phyloP scores from a whole-genome alignment of 2,329 filamentous ascomycete species.

The Colletotrichum echinochloae region DNA sequence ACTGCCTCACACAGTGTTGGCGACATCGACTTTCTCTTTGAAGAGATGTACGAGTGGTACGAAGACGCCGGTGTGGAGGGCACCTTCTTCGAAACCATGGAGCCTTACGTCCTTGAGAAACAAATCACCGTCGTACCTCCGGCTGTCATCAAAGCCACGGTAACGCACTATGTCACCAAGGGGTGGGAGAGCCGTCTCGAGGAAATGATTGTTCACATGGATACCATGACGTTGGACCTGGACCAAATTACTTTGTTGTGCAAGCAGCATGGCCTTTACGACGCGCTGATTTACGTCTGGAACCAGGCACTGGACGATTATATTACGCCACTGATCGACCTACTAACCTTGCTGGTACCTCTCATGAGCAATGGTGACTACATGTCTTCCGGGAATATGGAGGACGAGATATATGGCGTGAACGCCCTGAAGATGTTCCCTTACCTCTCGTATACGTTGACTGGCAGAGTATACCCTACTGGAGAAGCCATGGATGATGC shows the following conservation, averaged over 20 bases:
- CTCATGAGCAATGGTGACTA: constrained; percentile 68
- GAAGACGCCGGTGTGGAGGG: constrained; percentile 79
- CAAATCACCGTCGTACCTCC: constrained; percentile 83
- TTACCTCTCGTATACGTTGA: constrained; percentile 92
- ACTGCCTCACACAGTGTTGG: constrained; percentile 82
- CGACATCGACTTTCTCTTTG: constrained; percentile 87
- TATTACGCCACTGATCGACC: constrained; percentile 87
- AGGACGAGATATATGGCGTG: constrained; percentile 71
- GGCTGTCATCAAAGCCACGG: constrained; percentile 85
- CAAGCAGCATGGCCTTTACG: constrained; percentile 91
- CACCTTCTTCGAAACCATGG: constrained; percentile 88
- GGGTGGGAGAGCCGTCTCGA: constrained; percentile 84
- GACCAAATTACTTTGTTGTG: constrained; percentile 92
- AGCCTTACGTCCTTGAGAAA: constrained; percentile 86
- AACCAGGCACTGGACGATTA: constrained; percentile 91
- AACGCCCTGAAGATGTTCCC: constrained; percentile 93
- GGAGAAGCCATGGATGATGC: constrained; percentile 79
- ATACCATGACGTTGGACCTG: constrained; percentile 90
- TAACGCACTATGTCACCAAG: constrained; percentile 81
- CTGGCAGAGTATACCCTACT: constrained; percentile 90
- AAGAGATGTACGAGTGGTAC: constrained; percentile 90
- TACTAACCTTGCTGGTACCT: constrained; percentile 76
- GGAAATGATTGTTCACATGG: constrained; percentile 93
- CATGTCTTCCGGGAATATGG: constrained; percentile 64
- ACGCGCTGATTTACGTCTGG: constrained; percentile 97